A percentile compares a stretch with the other conserved stretches of the same genome.
Conservation (phyloP, 805 yeast species). For the Saturnispora serradocipensis region DNA sequence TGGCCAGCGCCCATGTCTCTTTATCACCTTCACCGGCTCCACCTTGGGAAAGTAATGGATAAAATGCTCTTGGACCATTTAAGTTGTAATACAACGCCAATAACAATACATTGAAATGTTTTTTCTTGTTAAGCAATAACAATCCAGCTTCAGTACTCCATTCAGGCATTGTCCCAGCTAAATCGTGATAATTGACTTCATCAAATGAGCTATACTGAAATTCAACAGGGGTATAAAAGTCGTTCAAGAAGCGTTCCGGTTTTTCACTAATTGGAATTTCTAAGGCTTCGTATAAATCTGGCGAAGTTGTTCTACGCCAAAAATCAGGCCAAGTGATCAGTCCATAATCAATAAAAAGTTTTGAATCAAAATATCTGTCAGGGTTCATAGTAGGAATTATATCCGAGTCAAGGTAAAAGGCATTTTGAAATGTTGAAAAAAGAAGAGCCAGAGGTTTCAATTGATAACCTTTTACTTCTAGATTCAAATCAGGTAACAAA, state of each 20-base stretch:
- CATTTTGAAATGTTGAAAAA: slow-evolving; percentile 37
- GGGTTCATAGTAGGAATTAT: slow-evolving; percentile 36
- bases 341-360: slow-evolving; percentile 40
- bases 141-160: slow-evolving; percentile 64
- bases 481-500: slow-evolving; percentile 26
- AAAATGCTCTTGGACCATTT: slow-evolving; percentile 51
- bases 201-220: slow-evolving; percentile 20
- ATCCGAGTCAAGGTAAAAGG: slow-evolving; percentile 39
- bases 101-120: slow-evolving; percentile 49
- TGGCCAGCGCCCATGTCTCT: slow-evolving; percentile 63
- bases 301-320: slow-evolving; percentile 64
- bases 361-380: slow-evolving; percentile 26
- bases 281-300: slow-evolving; percentile 38
- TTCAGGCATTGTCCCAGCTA: slow-evolving; percentile 56
- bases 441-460: slow-evolving; percentile 35
- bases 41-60: slow-evolving; percentile 52
- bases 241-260: slow-evolving; percentile 20
- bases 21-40: slow-evolving; percentile 69
- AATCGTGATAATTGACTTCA: slow-evolving; percentile 44
- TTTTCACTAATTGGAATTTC: slow-evolving; percentile 25
- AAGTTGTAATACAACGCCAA: slow-evolving; percentile 57
- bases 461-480: slow-evolving; percentile 29
- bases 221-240: slow-evolving; percentile 18
- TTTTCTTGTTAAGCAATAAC: slow-evolving; percentile 43
- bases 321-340: slow-evolving; percentile 69